A percentile compares a stretch with the other conserved stretches of the same genome.
These are phyloP conservation scores for Camillea tinctor DNA, from an alignment of 2,329 filamentous ascomycete species.

Conservation along the genomic window DNA sequence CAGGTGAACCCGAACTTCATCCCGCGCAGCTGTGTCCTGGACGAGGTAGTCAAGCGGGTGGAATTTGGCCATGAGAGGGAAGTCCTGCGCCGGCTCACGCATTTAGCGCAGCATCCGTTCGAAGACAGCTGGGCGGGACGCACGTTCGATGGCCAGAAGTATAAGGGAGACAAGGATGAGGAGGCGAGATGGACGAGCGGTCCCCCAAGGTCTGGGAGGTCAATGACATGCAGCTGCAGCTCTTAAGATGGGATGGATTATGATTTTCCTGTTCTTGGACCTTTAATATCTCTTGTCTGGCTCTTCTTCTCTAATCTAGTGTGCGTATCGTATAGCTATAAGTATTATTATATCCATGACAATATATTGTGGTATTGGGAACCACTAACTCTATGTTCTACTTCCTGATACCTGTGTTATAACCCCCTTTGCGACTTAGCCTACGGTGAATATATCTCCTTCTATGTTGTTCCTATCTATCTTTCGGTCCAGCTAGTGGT, in stretches of 20 bases:
- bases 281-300: too few relatives aligned
- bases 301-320: too few relatives aligned
- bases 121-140: slow-evolving; percentile 69
- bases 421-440: too few relatives aligned
- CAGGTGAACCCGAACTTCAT: slow-evolving; percentile 90
- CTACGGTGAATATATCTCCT: too few relatives aligned
- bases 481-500: too few relatives aligned
- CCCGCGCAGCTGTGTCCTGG: slow-evolving; percentile 85
- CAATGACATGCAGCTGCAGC: slow-evolving; percentile 94
- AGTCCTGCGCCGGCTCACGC: slow-evolving; percentile 74
- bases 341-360: too few relatives aligned
- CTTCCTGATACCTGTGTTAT: too few relatives aligned
- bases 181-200: slow-evolving; percentile 83
- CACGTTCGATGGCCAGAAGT: slow-evolving; percentile 45
- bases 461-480: too few relatives aligned
- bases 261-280: neutral
- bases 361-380: too few relatives aligned
- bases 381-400: too few relatives aligned
- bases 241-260: slow-evolving; percentile 53
- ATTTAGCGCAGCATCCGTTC: slow-evolving; percentile 82
- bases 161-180: slow-evolving; percentile 64
- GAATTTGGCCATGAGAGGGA: slow-evolving; percentile 81
- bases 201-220: slow-evolving; percentile 73
- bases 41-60: slow-evolving; percentile 87
- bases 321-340: too few relatives aligned